A percentile compares a stretch with the other conserved stretches of the same genome.
Evolutionary conservation across 768 basidiomycete genomes (phyloP).

Genomic region (Lepiota brunneoincarnata): DNA sequence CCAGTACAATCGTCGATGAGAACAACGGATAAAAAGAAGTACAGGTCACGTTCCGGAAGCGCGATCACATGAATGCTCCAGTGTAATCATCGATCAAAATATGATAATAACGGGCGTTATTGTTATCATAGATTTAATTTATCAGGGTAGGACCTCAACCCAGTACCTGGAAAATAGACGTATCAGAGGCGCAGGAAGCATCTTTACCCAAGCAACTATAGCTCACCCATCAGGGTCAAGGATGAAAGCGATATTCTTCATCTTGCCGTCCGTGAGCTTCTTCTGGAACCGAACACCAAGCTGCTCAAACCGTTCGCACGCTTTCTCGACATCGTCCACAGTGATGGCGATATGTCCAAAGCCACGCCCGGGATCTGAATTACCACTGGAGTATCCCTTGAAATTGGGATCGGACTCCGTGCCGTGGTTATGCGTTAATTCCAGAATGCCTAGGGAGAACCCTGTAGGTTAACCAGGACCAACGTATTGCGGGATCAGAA

Average conservation of each 20-base stretch:
- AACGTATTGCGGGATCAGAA: too few relatives aligned
- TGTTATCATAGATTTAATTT: slow-evolving; percentile 7
- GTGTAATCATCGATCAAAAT: too few relatives aligned
- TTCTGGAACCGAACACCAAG: slow-evolving; percentile 88
- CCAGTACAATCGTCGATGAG: too few relatives aligned
- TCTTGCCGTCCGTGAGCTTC: slow-evolving; percentile 78
- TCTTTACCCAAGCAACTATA: background rate
- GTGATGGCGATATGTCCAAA: slow-evolving; percentile 91
- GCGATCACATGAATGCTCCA: background rate
- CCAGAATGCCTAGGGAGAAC: slow-evolving; percentile 59
- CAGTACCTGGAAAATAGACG: slow-evolving; percentile 16
- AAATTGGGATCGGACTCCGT: slow-evolving; percentile 79
- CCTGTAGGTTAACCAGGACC: background rate
- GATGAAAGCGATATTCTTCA: slow-evolving; percentile 82
- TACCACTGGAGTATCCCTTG: slow-evolving; percentile 83
- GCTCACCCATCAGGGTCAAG: slow-evolving; percentile 81
- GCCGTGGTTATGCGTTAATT: slow-evolving; percentile 88
- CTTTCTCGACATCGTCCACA: slow-evolving; percentile 78
- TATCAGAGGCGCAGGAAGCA: background rate
- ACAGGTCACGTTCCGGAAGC: background rate
- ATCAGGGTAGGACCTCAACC: slow-evolving; percentile 19
- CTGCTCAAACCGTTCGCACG: slow-evolving; percentile 80
- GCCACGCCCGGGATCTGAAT: slow-evolving; percentile 73
- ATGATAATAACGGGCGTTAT: background rate
- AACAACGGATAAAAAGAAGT: background rate